phyloP scores from a whole-genome alignment of 2,329 filamentous ascomycete species.

The Phaeosphaeriaceae sp. region DNA sequence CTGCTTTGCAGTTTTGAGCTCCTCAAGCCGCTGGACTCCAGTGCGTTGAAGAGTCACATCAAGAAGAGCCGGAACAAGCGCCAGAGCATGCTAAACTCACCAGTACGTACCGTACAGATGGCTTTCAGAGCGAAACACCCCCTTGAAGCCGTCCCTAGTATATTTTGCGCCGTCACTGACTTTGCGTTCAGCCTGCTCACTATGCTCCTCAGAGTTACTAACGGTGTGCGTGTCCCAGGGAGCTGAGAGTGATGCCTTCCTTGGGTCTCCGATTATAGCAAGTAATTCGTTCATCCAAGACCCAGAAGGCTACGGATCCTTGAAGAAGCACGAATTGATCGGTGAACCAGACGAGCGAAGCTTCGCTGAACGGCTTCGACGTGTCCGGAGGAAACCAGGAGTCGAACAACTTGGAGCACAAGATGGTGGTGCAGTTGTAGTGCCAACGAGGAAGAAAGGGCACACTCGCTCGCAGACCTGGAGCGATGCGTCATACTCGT shows the following conservation, averaged over 20 bases:
- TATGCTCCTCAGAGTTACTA: constrained; percentile 61
- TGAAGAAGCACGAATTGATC: constrained; percentile 14
- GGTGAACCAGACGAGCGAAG: constrained; percentile 17
- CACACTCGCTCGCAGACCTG: constrained; percentile 12
- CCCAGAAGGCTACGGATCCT: constrained; percentile 11
- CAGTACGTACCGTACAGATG: constrained; percentile 68
- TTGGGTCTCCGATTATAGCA: constrained; percentile 21
- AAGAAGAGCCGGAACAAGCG: constrained; percentile 97
- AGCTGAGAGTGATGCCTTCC: constrained; percentile 19
- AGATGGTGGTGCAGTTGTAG: constrained; percentile 9
- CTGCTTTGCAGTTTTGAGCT: constrained; percentile 96
- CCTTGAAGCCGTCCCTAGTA: constrained; percentile 33
- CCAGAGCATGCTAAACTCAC: constrained; percentile 94
- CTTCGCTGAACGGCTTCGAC: constrained; percentile 22
- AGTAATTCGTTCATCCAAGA: constrained; percentile 10
- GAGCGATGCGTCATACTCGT: constrained; percentile 6
- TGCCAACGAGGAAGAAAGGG: constrained; percentile 5
- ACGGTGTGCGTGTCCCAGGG: constrained; percentile 33
- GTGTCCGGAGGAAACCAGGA: constrained; percentile 22
- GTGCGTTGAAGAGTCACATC: constrained; percentile 96
- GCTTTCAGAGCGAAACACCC: constrained; percentile 17
- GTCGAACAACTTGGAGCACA: constrained; percentile 19
- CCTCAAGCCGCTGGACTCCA: constrained; percentile 93
- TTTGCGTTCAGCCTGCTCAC: constrained; percentile 52
- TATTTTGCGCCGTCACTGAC: constrained; percentile 41